Conservation (phyloP, 2,329 filamentous ascomycete species). For the Xylaria sp. region DNA sequence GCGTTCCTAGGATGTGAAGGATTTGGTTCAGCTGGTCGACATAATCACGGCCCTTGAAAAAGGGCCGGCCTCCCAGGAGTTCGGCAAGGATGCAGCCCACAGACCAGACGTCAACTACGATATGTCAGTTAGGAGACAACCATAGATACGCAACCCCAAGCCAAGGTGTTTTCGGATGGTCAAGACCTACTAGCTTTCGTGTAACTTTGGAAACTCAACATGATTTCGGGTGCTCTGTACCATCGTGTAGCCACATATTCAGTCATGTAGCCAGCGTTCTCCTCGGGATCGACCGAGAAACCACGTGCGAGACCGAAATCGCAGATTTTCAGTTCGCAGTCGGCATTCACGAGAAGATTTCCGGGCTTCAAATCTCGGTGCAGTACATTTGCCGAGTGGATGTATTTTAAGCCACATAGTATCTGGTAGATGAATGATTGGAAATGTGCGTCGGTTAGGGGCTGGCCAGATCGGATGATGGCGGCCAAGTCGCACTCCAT, state of each 20-base stretch:
- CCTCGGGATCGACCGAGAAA: conserved; percentile 96
- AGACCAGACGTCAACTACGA: conserved; percentile 95
- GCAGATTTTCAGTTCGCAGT: conserved; percentile 99
- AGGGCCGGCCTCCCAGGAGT: conserved; percentile 92
- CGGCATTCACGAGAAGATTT: conserved; percentile 96
- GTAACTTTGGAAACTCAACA: conserved; percentile 99
- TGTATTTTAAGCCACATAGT: conserved; percentile 97
- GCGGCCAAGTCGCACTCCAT: conserved; percentile 99
- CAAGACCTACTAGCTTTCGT: conserved; percentile 96
- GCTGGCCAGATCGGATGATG: conserved; percentile 96
- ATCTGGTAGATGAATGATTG: conserved; percentile 99
- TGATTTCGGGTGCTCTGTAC: conserved; percentile 96
- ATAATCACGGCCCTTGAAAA: conserved; percentile 99
- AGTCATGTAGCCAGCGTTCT: conserved; percentile 99
- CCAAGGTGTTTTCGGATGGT: not conserved
- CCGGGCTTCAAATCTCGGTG: conserved; percentile 97
- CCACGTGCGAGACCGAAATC: conserved; percentile 97
- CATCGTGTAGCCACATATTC: conserved; percentile 98
- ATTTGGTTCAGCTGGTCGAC: conserved; percentile 99
- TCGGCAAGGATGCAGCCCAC: conserved; percentile 98
- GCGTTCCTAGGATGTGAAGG: conserved; percentile 95
- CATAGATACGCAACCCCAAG: not conserved
- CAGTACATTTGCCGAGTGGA: conserved; percentile 97
- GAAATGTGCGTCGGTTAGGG: conserved; percentile 97
- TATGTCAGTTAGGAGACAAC: conserved; percentile 30